Conservation (phyloP, 495 filamentous ascomycete genomes). For the Penicillium manginii region DNA sequence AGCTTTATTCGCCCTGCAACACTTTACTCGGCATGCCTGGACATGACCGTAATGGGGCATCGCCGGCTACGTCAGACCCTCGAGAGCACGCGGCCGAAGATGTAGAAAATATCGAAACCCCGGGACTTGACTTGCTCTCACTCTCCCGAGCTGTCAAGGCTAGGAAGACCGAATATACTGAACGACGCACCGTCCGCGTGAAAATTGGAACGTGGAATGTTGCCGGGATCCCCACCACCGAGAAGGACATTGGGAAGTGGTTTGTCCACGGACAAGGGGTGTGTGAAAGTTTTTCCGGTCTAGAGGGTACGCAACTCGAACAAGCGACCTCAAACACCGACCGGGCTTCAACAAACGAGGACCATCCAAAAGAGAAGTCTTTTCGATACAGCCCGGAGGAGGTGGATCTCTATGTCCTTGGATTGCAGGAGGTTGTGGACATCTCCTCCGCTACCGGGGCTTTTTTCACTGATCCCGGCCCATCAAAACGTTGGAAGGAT, state of each 20-base stretch:
- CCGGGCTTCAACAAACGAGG: constrained; percentile 1
- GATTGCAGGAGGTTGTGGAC: constrained; percentile 91
- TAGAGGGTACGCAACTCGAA: constrained; percentile 43
- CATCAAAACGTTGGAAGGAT: constrained; percentile 77
- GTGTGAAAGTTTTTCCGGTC: constrained; percentile 58
- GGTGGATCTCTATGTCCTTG: constrained; percentile 86
- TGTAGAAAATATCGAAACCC: constrained; percentile 25
- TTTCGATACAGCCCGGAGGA: constrained; percentile 50
- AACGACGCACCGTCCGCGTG: constrained; percentile 68
- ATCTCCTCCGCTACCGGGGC: constrained; percentile 69
- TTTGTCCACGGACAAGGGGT: constrained; percentile 78
- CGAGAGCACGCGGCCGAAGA: constrained; percentile 26
- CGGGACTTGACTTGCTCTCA: constrained; percentile 40
- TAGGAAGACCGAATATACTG: constrained; percentile 76
- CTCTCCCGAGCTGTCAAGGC: constrained; percentile 67
- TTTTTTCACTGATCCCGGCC: constrained; percentile 70
- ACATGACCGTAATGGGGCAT: constrained; percentile 12
- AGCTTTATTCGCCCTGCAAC: not conserved
- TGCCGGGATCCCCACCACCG: constrained; percentile 76
- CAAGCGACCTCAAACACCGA: constrained; percentile 14
- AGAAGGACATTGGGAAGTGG: constrained; percentile 85
- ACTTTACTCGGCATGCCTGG: constrained; percentile 17
- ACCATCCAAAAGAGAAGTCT: constrained; percentile 12
- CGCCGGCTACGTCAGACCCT: constrained; percentile 17
- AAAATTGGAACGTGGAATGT: constrained; percentile 97